Percentiles rank a stretch among this genome's conserved stretches.
phyloP scores from a whole-genome alignment of 2,329 filamentous ascomycete genomes.

The Canariomyces notabilis region DNA sequence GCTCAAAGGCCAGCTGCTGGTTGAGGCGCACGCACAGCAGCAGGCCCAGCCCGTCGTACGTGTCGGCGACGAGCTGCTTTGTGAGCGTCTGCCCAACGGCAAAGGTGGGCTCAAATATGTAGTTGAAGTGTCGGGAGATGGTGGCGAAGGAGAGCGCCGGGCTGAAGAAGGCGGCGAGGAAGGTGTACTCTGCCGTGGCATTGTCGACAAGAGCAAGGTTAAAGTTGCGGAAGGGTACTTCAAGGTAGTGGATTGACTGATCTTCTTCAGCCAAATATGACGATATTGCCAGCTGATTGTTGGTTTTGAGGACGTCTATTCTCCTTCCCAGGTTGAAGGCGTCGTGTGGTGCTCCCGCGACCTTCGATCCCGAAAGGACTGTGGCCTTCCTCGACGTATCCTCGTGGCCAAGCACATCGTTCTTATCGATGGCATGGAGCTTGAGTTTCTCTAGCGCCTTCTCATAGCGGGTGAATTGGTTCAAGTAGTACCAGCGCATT shows the following conservation, averaged over 20 bases:
- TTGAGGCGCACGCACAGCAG: constrained; percentile 90
- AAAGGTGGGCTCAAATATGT: constrained; percentile 88
- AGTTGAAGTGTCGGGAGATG: constrained; percentile 76
- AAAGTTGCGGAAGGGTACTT: constrained; percentile 88
- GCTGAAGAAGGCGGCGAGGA: constrained; percentile 84
- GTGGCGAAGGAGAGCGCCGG: constrained; percentile 68
- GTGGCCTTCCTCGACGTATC: constrained; percentile 61
- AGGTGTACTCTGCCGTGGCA: constrained; percentile 89
- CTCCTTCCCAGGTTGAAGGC: constrained; percentile 84
- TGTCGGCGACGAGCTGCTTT: constrained; percentile 68
- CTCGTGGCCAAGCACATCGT: constrained; percentile 78
- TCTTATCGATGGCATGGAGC: constrained; percentile 74
- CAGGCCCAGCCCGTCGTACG: constrained; percentile 79
- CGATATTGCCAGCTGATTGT: constrained; percentile 70
- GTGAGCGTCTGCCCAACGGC: constrained; percentile 74
- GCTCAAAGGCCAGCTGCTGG: constrained; percentile 88
- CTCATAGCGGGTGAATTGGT: constrained; percentile 84
- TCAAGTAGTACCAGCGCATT: constrained; percentile 97
- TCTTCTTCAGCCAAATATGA: constrained; percentile 92
- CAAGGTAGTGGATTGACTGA: constrained; percentile 76
- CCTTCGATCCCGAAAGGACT: constrained; percentile 48
- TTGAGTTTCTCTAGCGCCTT: constrained; percentile 79
- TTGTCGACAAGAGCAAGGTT: constrained; percentile 94
- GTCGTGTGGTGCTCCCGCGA: constrained; percentile 64
- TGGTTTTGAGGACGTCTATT: constrained; percentile 72